Base-by-base conservation (phyloP, 2,329 filamentous ascomycete genomes). In the Nigrospora osmanthi region DNA sequence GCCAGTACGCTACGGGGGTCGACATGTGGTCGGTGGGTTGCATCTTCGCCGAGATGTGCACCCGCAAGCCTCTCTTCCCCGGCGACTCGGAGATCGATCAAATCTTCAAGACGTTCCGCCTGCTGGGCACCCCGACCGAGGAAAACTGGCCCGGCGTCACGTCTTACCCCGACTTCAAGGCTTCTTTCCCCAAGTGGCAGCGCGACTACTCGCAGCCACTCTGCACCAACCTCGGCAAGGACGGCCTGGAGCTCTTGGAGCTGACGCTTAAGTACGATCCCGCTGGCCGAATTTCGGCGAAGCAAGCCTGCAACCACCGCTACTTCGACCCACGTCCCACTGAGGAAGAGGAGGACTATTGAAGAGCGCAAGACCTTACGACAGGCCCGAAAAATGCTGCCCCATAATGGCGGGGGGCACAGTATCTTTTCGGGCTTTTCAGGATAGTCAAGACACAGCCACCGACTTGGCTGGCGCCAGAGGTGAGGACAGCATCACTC, bases 1-100 rank as follows among this genome's bases (percentile, higher is more conserved):
- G 89, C 43, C 89, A 95, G 64, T 95, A 95, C 70, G 93, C 87
- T 13, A 95, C 89, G 13, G 89, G 89, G 46, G 89, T 95, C 36
- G 89, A 95, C 60, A 95, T 95, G 87, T 95, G 89, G 89, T 93
- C 87, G 31, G 83, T 90, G 41, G 89, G 89, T 50, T 93, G 89
- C 65, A 95, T 95, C 66, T 95, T 95, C 64, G 89, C 90, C 11
- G 89, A 95, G 67, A 95, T 95, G 90, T 94, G 88, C 68, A 95
- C 89, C 2, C 81, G 88, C 58, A 95, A 94, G 69, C 89, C 89
- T 6, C 74, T 95, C 37, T 95, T 95, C 72, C 89, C 89, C 12
- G 89, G 89, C 47, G 89, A 95, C 63, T 93, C 87, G 6, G 88
- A 94, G 62, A 94, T 94, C 66, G 88, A 94, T 59, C 88, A 94